Conservation (phyloP, 2,329 filamentous ascomycete species). For the Trichoderma koningii region DNA sequence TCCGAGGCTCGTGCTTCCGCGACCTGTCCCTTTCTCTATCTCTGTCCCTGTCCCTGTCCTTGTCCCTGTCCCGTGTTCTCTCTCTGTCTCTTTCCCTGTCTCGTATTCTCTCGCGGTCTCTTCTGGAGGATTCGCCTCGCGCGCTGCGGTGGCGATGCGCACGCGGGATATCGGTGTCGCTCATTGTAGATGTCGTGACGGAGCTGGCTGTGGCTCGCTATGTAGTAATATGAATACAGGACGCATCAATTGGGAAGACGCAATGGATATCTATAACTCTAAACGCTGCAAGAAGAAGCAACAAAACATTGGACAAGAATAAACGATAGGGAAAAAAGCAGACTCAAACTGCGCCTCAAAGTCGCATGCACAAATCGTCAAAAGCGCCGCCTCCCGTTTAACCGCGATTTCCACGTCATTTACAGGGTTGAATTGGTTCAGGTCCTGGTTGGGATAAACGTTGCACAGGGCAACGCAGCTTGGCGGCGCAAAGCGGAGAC, state of each 20-base stretch:
- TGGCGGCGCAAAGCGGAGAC: neutral
- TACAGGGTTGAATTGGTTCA: slow-evolving; percentile 1
- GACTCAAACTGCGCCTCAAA: neutral
- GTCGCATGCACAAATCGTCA: neutral
- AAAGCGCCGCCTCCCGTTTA: slow-evolving; percentile 17
- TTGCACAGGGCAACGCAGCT: slow-evolving; percentile 21
- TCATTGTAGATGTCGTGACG: slow-evolving; percentile 36
- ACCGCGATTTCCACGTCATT: slow-evolving; percentile 26
- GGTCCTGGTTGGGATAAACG: neutral
- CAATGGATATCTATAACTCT: slow-evolving; percentile 2
- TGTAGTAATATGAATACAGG: slow-evolving; percentile 28
- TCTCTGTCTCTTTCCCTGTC: slow-evolving; percentile 26
- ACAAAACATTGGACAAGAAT: neutral
- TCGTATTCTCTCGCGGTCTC: slow-evolving; percentile 18
- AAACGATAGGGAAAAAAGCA: neutral
- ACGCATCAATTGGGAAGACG: neutral
- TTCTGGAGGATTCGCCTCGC: slow-evolving; percentile 37
- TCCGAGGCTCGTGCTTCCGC: slow-evolving; percentile 41
- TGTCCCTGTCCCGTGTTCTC: too few relatives aligned
- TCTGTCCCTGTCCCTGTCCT: too few relatives aligned
- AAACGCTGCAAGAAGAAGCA: neutral
- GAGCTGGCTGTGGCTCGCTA: slow-evolving; percentile 28
- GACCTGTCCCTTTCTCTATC: slow-evolving; percentile 34
- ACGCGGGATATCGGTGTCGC: slow-evolving; percentile 41
- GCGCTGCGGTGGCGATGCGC: slow-evolving; percentile 37